Percentiles rank a stretch among this genome's conserved stretches.
These are phyloP conservation scores for Trypanosoma melophagium DNA, from an alignment of 208 protist genomes.

Conservation along the genomic window DNA sequence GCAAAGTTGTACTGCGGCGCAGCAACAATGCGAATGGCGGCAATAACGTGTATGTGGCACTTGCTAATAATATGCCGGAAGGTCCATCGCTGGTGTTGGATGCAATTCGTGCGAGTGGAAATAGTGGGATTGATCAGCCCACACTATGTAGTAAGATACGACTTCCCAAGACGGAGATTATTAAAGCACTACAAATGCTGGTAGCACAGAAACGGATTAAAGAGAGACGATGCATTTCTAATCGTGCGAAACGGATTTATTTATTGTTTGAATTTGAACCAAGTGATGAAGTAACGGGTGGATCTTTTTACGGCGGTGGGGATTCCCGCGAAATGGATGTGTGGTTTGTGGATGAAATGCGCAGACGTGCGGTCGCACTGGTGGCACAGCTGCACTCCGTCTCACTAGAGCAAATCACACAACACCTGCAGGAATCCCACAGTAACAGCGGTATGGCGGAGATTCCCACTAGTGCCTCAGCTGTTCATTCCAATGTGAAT, in stretches of 20 bases:
- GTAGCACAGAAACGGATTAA: slow-evolving; percentile 61
- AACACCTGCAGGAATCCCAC: slow-evolving; percentile 44
- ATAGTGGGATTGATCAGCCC: slow-evolving; percentile 73
- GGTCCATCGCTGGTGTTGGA: slow-evolving; percentile 59
- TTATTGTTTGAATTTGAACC: slow-evolving; percentile 79
- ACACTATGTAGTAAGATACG: slow-evolving; percentile 51
- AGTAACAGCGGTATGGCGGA: slow-evolving; percentile 13
- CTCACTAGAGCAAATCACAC: slow-evolving; percentile 43
- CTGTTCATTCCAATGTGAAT: too few relatives aligned
- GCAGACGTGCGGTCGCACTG: slow-evolving; percentile 55
- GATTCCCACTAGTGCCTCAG: background rate
- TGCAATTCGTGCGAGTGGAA: slow-evolving; percentile 61
- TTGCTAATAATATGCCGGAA: slow-evolving; percentile 61
- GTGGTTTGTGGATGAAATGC: slow-evolving; percentile 76
- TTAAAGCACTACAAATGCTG: slow-evolving; percentile 64
- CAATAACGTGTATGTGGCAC: slow-evolving; percentile 46
- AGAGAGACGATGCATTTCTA: slow-evolving; percentile 78
- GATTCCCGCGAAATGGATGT: slow-evolving; percentile 65
- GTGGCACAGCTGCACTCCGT: slow-evolving; percentile 38
- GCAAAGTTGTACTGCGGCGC: slow-evolving; percentile 48
- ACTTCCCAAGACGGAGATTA: slow-evolving; percentile 66
- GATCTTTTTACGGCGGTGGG: slow-evolving; percentile 83
- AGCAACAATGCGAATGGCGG: slow-evolving; percentile 9
- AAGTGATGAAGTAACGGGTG: slow-evolving; percentile 73
- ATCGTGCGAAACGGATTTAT: slow-evolving; percentile 82